Evolutionary conservation across 208 protist genomes (phyloP), one percentile per base, ranked within the genome.

Genomic region (Trypanosoma mega): DNA sequence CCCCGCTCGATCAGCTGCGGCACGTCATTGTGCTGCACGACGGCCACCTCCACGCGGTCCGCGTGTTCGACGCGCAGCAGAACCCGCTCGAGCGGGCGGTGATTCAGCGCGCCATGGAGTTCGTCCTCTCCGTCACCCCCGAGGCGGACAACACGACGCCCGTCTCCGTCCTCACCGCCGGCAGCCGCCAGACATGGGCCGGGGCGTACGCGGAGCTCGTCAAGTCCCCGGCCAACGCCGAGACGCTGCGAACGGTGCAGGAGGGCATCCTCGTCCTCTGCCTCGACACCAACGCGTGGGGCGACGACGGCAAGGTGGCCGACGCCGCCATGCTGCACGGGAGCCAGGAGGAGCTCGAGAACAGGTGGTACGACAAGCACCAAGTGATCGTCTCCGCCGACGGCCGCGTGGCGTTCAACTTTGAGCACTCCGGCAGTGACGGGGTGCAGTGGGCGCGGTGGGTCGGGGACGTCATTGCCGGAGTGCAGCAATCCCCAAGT

Each of bases 321-420:
- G 75, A 85, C 49, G 71, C 72, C 9, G 61, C 82, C 11, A 79
- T 78, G 24, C 62, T 96, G 52, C 85, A 92, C 57, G 89, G 89
- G 11, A 68, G 76, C 44, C 58, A 62, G 45, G 75, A 89, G 45
- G 89, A 96, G 65, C 12, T 79, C 37, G 87, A 96, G 69, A 96
- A 97, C 73, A 83, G 91, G 43, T 97, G 91, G 86, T 97, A 92
- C 68, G 91, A 97, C 76, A 97, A 95, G 68, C 85, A 97, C 53
- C 90, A 97, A 74, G 49, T 95, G 39, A 92, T 95, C 65, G 79
- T 97, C 46, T 90, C 83, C 23, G 84, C 83, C 21, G 84, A 92
- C 44, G 86, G 91, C 27, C 77, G 84, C 23, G 76, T 88, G 11
- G 87, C 85, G 6, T 92, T 95, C 46, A 95, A 95, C 72, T 94